phyloP scores from a whole-genome alignment of 2,329 filamentous ascomycete genomes.

The Colletotrichum plurivorum region DNA sequence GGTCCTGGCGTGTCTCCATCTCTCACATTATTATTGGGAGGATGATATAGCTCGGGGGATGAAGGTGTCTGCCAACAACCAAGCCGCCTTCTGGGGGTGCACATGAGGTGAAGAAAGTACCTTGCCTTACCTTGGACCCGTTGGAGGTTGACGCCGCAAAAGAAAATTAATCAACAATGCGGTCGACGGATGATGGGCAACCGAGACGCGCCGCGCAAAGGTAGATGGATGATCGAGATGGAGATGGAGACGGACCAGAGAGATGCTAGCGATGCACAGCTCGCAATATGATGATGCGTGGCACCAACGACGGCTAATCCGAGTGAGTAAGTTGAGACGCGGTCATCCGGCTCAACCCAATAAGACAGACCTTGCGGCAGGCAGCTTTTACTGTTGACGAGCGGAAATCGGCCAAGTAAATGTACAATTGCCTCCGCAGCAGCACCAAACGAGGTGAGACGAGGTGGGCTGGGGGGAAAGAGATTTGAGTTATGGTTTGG shows the following conservation, averaged over 20 bases:
- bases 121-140: neutral
- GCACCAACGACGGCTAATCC: constrained; percentile 2
- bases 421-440: neutral
- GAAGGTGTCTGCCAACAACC: neutral
- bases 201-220: constrained; percentile 11
- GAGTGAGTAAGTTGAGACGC: constrained; percentile 1
- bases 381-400: neutral
- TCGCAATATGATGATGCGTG: neutral
- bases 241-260: no score
- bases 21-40: constrained; percentile 12
- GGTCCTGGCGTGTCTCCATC: constrained; percentile 9
- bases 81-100: neutral
- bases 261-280: neutral
- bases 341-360: constrained; percentile 1
- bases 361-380: constrained; percentile 1
- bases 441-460: neutral
- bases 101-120: neutral
- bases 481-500: constrained; percentile 37
- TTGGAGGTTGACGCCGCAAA: constrained; percentile 3
- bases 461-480: neutral
- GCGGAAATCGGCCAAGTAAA: constrained; percentile 7
- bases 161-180: neutral
- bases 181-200: neutral
- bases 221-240: neutral
- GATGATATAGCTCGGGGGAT: constrained; percentile 1